Base-by-base conservation (phyloP, 169 alveolate genomes). In the Plasmodium vivax region DNA sequence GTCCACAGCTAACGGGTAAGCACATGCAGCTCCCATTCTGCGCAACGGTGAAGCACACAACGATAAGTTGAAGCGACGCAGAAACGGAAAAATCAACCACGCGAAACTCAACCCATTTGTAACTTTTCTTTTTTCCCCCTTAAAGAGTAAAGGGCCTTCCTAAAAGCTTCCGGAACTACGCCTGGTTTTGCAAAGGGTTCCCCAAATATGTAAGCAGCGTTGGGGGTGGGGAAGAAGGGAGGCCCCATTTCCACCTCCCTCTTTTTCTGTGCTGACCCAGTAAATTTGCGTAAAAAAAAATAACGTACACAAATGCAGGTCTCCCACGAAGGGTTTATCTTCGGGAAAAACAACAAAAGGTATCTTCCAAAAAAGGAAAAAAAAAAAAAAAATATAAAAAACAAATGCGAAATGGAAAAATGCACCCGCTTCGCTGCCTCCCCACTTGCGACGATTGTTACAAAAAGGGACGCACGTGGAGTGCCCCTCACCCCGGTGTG, bases 1-100 rank as follows among this genome's bases (percentile, higher is more conserved):
- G 82, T 92, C 95, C 41, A 92, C 95, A 19, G 92, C 95, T 36
- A 92, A 92, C 43, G 95, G 95, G 95, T 92, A 72, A 30, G 92
- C 56, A 92, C 43, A 77, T 7, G 54, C 83, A 80, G 51, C 56
- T 34, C 36, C 73, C 73, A 12, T 81, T 43, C 16, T 32, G 32
- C 38, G 6, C 3, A n/a, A 10, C 32, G 32, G n/a, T 16, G 77
- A 68, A 9, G 77, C 23, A 27, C 32, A 30, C 77, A 68, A 68
- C 77, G 14, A 68, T 68, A 68, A 30, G 77, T 27, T 27, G 77
- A 68, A 19, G 77, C 16, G 43, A n/a, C 77, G 27, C 32, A n/a
- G 77, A 23, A 27, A 68, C 23, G n/a, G n/a, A 68, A 23, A 9
- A 3, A 16, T 27, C 23, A 68, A 19, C 43, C 38, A 75, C 34